Evolutionary conservation across 2,329 filamentous ascomycete species (phyloP).

Genomic region (Pestalotiopsis sp.): DNA sequence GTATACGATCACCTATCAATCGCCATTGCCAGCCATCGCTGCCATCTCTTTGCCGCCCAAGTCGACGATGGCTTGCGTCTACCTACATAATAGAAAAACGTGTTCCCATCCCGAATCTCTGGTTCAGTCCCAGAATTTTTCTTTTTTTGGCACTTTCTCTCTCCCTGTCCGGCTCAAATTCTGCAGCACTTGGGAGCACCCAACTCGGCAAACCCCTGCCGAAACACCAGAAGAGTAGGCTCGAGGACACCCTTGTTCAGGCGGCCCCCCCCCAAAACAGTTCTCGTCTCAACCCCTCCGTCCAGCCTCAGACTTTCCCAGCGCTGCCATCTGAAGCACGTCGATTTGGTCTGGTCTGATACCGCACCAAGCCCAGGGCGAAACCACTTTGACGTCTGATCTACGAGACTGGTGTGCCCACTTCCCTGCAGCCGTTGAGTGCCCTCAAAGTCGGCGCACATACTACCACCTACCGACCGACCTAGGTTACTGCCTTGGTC

Average conservation of each 20-base stretch:
- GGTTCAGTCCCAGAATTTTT: background rate
- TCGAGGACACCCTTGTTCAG: constrained; percentile 19
- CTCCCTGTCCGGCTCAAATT: constrained; percentile 4
- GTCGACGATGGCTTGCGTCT: background rate
- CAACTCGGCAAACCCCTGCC: constrained; percentile 29
- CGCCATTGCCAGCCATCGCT: background rate
- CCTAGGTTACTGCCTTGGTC: background rate
- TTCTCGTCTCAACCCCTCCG: constrained; percentile 41
- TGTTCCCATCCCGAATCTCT: background rate
- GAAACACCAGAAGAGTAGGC: constrained; percentile 38
- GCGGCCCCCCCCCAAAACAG: constrained; percentile 39
- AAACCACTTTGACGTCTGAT: constrained; percentile 50
- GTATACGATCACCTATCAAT: background rate
- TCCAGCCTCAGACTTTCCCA: constrained; percentile 11
- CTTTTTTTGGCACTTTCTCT: background rate
- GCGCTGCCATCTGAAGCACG: constrained; percentile 23
- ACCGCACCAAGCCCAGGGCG: constrained; percentile 36
- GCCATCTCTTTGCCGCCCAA: constrained; percentile 1
- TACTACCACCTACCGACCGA: no score
- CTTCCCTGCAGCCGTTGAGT: constrained; percentile 10
- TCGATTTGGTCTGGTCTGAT: constrained; percentile 33
- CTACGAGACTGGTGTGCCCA: constrained; percentile 16
- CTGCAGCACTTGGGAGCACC: constrained; percentile 8
- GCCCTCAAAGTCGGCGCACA: background rate
- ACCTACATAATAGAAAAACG: background rate